phyloP scores from a whole-genome alignment of 306 rosid genomes.

The Albizia julibrissin region DNA sequence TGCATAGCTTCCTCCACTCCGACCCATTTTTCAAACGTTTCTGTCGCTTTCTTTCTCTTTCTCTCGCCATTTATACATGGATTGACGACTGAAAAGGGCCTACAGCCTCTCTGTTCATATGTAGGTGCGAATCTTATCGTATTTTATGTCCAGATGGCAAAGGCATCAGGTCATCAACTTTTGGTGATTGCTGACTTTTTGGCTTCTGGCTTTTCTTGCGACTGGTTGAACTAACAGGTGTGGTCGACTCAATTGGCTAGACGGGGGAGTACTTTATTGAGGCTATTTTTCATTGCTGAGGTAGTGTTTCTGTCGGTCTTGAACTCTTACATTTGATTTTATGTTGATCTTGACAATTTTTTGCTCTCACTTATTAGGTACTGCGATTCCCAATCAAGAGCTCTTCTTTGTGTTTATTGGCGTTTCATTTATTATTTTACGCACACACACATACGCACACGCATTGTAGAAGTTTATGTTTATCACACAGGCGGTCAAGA shows the following conservation, averaged over 20 bases:
- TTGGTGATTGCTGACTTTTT: constrained; percentile 32
- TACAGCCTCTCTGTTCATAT: neutral
- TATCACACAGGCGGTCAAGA: neutral
- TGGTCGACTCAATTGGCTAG: constrained; percentile 14
- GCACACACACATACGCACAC: too few species aligned
- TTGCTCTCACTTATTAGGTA: neutral
- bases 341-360: neutral
- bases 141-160: neutral
- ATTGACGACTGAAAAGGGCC: neutral
- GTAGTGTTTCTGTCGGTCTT: constrained; percentile 15
- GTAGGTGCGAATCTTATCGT: constrained; percentile 2
- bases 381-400: neutral
- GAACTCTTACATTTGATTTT: constrained; percentile 29
- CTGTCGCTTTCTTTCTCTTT: constrained; percentile 22
- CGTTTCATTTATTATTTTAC: too few species aligned
- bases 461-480: neutral
- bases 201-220: constrained; percentile 9
- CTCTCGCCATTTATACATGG: neutral
- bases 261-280: neutral
- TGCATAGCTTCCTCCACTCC: neutral
- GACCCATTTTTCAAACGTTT: neutral
- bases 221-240: constrained; percentile 29
- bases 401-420: constrained; percentile 21
- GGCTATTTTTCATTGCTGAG: neutral
- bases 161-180: constrained; percentile 35